phyloP scores from a whole-genome alignment of 768 basidiomycete species.

The Strobilomyces confusus region DNA sequence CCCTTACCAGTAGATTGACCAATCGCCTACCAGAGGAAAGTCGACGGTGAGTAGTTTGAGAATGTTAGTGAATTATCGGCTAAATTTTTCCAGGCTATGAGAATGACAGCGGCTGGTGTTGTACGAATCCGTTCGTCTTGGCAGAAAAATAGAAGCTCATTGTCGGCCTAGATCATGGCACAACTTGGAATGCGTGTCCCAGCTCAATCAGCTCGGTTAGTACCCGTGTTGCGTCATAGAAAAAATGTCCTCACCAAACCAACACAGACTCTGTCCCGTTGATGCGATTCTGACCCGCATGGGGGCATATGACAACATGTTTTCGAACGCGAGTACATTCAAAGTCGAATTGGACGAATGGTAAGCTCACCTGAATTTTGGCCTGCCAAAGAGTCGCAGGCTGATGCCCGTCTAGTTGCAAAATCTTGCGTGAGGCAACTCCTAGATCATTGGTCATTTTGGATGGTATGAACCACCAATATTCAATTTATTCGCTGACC shows the following conservation, averaged over 20 bases:
- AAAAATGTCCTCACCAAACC: constrained; percentile 3
- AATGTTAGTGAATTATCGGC: neutral
- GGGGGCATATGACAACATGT: constrained; percentile 99
- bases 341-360: constrained; percentile 99
- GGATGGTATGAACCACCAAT: constrained; percentile 58
- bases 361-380: constrained; percentile 35
- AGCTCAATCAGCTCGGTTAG: constrained; percentile 71
- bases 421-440: constrained; percentile 90
- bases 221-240: neutral
- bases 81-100: constrained; percentile 54
- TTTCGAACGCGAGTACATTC: constrained; percentile 91
- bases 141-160: constrained; percentile 1
- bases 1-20: neutral
- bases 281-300: constrained; percentile 94
- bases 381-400: neutral
- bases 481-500: constrained; percentile 10
- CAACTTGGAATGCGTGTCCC: constrained; percentile 96
- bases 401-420: constrained; percentile 54
- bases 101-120: constrained; percentile 94
- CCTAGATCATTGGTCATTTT: constrained; percentile 92
- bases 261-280: constrained; percentile 66
- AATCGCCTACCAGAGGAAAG: constrained; percentile 53
- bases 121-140: constrained; percentile 37
- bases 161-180: constrained; percentile 67
- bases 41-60: constrained; percentile 52